phyloP scores from a whole-genome alignment of 352 stramenopile species.

The Phytophthora quininea region DNA sequence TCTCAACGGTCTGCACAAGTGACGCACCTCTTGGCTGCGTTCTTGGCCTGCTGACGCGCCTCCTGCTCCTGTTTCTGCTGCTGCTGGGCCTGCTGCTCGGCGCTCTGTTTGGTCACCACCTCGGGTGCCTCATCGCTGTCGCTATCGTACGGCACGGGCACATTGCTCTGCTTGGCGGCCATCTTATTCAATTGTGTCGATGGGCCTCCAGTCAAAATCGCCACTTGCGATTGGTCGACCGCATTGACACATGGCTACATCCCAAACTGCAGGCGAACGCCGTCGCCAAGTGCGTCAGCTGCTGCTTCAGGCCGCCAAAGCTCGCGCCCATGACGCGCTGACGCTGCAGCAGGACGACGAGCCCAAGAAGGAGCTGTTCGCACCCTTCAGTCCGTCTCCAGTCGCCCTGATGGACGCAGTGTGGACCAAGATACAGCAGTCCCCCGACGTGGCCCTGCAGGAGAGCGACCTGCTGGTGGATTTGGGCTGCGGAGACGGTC shows the following conservation, averaged over 20 bases:
- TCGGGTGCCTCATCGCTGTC: slow-evolving; percentile 80
- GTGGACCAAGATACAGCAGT: slow-evolving; percentile 51
- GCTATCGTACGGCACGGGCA: slow-evolving; percentile 36
- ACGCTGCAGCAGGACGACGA: slow-evolving; percentile 28
- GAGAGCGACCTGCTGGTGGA: slow-evolving; percentile 73
- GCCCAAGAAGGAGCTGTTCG: slow-evolving; percentile 55
- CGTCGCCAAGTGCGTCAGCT: slow-evolving; percentile 54
- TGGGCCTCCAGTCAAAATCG: slow-evolving; percentile 34
- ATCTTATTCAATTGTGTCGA: slow-evolving; percentile 25
- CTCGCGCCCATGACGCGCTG: slow-evolving; percentile 50
- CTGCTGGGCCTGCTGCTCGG: slow-evolving; percentile 55
- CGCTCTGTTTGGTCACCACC: slow-evolving; percentile 76
- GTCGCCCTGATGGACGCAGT: slow-evolving; percentile 60
- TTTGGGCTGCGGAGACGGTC: slow-evolving; percentile 80
- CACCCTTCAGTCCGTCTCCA: slow-evolving; percentile 79
- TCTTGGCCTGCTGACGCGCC: slow-evolving; percentile 44
- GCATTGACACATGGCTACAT: slow-evolving; percentile 34
- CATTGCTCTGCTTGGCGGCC: slow-evolving; percentile 32
- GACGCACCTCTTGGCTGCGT: slow-evolving; percentile 51
- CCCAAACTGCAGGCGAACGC: slow-evolving; percentile 3
- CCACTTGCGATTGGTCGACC: slow-evolving; percentile 5
- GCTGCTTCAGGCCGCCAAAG: slow-evolving; percentile 69
- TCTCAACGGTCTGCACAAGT: no score
- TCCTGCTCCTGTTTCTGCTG: slow-evolving; percentile 59
- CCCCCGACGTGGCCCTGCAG: slow-evolving; percentile 23